Evolutionary conservation across 805 yeast genomes (phyloP).

Genomic region (Millerago galiae): DNA sequence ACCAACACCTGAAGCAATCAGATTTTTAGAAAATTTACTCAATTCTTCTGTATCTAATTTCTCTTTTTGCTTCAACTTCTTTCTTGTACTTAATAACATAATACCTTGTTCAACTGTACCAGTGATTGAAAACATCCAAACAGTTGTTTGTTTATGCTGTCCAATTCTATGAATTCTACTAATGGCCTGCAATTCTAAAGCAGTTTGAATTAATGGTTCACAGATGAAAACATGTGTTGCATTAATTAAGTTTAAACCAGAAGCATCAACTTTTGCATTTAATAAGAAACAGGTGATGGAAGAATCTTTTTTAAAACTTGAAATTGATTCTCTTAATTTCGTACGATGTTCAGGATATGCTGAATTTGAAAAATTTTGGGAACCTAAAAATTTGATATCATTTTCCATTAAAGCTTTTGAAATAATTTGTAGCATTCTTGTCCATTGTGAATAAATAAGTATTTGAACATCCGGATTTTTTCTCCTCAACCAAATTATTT

Average conservation of each 20-base stretch:
- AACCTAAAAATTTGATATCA: constrained; percentile 50
- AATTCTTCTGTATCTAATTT: constrained; percentile 49
- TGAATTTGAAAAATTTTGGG: constrained; percentile 24
- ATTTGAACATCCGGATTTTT: constrained; percentile 55
- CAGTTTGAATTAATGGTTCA: constrained; percentile 86
- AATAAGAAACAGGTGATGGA: constrained; percentile 76
- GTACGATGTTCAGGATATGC: neutral
- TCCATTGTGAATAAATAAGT: constrained; percentile 87
- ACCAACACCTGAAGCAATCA: constrained; percentile 34
- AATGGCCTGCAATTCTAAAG: constrained; percentile 86
- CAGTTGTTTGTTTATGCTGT: constrained; percentile 71
- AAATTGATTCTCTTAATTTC: constrained; percentile 32
- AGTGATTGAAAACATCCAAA: constrained; percentile 85
- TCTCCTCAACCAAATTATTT: constrained; percentile 55
- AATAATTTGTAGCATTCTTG: constrained; percentile 60
- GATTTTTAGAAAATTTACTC: constrained; percentile 42
- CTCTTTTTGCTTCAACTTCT: constrained; percentile 36
- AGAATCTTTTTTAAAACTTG: constrained; percentile 52
- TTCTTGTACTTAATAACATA: constrained; percentile 57
- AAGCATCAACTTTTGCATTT: constrained; percentile 80
- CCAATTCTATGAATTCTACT: constrained; percentile 92
- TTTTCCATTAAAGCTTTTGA: constrained; percentile 59
- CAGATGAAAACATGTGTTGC: constrained; percentile 90
- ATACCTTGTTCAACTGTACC: constrained; percentile 89
- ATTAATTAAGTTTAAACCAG: constrained; percentile 86